Percentiles rank a stretch among this genome's conserved stretches.
Evolutionary conservation across 108 stramenopile species (phyloP).

Genomic region (Pseudonitzschia delicatissima): DNA sequence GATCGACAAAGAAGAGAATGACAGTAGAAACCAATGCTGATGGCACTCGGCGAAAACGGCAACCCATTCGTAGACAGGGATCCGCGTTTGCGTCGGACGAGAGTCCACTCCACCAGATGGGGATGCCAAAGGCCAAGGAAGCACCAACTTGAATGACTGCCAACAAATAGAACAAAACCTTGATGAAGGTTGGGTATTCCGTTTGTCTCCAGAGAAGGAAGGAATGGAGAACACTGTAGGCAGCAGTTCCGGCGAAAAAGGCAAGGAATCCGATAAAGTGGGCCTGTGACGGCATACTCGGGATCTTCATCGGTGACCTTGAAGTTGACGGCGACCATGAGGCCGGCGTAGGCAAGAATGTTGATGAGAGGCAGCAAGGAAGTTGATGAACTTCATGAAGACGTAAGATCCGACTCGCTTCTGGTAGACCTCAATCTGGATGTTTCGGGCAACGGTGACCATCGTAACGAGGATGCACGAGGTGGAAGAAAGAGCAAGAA

Average conservation of each 20-base stretch:
- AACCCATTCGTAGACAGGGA: constrained; percentile 2
- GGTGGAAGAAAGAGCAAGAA: not conserved
- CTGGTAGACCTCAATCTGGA: constrained; percentile 13
- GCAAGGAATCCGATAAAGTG: not conserved
- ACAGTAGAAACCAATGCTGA: not conserved
- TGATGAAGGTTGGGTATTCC: not conserved
- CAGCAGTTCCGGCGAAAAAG: not conserved
- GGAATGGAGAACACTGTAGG: not conserved
- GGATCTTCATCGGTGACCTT: not conserved
- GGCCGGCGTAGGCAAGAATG: not conserved
- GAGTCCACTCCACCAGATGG: not conserved
- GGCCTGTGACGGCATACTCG: not conserved
- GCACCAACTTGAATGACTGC: not conserved
- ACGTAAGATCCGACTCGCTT: not conserved
- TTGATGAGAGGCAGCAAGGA: not conserved
- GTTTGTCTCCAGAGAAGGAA: not conserved
- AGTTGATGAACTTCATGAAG: not conserved
- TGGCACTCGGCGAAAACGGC: not conserved
- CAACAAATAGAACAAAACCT: not conserved
- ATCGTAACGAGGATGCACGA: not conserved
- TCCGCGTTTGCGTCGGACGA: not conserved
- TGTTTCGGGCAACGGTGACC: constrained; percentile 6
- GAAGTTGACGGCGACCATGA: not conserved
- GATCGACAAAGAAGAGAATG: not conserved
- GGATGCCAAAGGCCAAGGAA: not conserved